Base-by-base conservation (phyloP, 176 grass and related monocot genomes). In the Phyllostachys edulis region DNA sequence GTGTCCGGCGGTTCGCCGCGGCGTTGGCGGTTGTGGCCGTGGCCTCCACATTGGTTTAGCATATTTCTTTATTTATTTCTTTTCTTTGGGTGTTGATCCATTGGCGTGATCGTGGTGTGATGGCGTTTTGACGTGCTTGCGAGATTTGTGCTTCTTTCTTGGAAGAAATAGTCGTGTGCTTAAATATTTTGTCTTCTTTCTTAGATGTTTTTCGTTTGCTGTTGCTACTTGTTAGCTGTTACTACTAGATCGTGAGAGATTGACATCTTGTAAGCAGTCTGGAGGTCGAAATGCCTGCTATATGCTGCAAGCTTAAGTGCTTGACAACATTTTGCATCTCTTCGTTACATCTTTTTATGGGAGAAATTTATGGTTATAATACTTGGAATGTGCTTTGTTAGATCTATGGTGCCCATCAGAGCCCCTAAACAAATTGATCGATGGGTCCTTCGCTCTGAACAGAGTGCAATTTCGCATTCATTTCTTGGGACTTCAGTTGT, bases 121-220 rank as follows among this genome's bases (percentile, higher is more conserved):
- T 72, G 88, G 80, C 65, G 77, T 88, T 64, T 6, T 57, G 23
- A 52, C 3, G 60, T 23, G 81, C 55, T 82, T 24, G 44, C 36
- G n/a, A 73, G 66, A 85, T 87, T 39, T 63, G 49, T 32, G 85
- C 73, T 73, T 77, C 20, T 81, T 55, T 57, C 47, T 37, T 45
- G 67, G 78, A 86, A 78, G 88, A n/a, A 82, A 77, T 73, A 82
- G 56, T 57, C 4, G 73, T 29, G 78, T 63, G 78, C 62, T 83
- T 75, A 2, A 44, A 77, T 67, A 61, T 56, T 75, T 38, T 76
- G 80, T 73, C 32, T 36, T 36, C 21, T 65, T 71, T 24, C 1
- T 80, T 79, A 63, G 51, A 69, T 76, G 62, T 73, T 72, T 42
- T 62, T 63, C 37, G 21, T 46, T 11, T 50, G 7, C 61, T 73